These are phyloP conservation scores for Aurantiochytrium sp. DNA, from an alignment of 108 stramenopile species.

Conservation along the genomic window DNA sequence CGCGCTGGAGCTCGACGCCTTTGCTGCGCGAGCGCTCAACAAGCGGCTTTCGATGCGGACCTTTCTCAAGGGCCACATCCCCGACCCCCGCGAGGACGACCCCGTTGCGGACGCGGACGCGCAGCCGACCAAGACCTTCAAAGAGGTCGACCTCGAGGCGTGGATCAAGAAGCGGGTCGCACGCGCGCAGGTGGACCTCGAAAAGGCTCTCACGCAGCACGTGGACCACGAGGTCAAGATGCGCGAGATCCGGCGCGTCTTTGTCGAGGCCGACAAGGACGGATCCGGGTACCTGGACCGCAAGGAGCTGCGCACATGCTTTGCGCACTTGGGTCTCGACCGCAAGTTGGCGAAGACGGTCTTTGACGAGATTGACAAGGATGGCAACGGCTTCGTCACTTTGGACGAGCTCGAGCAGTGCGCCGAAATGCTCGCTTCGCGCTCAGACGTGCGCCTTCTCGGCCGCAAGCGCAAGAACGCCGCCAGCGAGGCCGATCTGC, in stretches of 20 bases:
- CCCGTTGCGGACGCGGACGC: neutral
- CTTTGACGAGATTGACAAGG: neutral
- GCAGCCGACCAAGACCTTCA: neutral
- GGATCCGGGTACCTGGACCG: neutral
- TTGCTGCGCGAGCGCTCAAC: neutral
- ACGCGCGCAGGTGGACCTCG: neutral
- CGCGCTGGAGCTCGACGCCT: neutral
- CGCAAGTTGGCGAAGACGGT: neutral
- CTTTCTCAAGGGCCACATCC: neutral
- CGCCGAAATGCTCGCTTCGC: neutral
- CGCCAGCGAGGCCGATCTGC: neutral
- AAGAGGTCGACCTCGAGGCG: neutral
- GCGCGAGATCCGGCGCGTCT: neutral
- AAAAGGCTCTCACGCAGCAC: neutral
- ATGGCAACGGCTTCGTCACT: slow-evolving; percentile 8
- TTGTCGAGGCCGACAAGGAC: neutral
- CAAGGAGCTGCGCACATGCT: neutral
- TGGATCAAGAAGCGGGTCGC: neutral
- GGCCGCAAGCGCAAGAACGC: neutral
- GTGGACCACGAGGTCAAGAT: neutral
- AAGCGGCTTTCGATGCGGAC: neutral
- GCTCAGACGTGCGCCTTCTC: neutral
- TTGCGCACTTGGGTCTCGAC: neutral
- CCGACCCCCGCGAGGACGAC: neutral
- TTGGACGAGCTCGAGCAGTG: neutral